phyloP scores from a whole-genome alignment of 163 green algal species.

The Volvox carteri region DNA sequence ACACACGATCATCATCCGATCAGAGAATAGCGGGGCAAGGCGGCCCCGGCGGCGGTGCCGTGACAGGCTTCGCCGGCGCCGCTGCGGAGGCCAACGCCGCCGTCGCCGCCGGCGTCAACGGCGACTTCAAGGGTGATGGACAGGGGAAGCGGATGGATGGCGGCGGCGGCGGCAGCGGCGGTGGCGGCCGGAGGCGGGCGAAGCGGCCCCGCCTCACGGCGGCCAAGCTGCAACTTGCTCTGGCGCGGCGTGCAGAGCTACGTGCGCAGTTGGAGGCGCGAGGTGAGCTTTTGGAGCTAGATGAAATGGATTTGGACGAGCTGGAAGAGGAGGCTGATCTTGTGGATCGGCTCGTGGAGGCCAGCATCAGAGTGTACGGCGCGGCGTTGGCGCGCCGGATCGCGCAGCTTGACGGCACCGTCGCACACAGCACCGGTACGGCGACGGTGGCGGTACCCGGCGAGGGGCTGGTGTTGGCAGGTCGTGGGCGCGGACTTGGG shows the following conservation, averaged over 20 bases:
- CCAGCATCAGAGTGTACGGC: constrained; percentile 48
- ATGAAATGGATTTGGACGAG: constrained; percentile 59
- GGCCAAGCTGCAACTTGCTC: constrained; percentile 45
- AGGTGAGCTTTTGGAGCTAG: constrained; percentile 48
- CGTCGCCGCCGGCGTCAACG: not conserved
- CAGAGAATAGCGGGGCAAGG: not conserved
- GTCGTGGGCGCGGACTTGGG: constrained; percentile 18
- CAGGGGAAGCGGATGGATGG: too few species aligned
- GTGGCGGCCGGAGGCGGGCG: not conserved
- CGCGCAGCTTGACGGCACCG: not conserved
- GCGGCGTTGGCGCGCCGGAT: not conserved
- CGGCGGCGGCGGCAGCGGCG: not conserved
- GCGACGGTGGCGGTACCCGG: not conserved
- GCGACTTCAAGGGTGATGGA: too few species aligned
- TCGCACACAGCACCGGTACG: not conserved
- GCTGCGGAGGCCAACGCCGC: too few species aligned
- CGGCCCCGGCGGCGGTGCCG: not conserved
- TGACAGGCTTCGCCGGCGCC: too few species aligned
- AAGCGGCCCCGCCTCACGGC: constrained; percentile 36
- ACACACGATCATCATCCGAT: not conserved
- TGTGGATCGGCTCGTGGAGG: constrained; percentile 51
- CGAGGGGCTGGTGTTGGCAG: constrained; percentile 30
- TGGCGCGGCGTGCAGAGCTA: constrained; percentile 34
- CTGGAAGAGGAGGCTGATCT: constrained; percentile 52
- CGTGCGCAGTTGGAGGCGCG: constrained; percentile 9